Evolutionary conservation across 202 grass and related monocot genomes (phyloP), one percentile per base, ranked within the genome.

Genomic region (Setaria italica): DNA sequence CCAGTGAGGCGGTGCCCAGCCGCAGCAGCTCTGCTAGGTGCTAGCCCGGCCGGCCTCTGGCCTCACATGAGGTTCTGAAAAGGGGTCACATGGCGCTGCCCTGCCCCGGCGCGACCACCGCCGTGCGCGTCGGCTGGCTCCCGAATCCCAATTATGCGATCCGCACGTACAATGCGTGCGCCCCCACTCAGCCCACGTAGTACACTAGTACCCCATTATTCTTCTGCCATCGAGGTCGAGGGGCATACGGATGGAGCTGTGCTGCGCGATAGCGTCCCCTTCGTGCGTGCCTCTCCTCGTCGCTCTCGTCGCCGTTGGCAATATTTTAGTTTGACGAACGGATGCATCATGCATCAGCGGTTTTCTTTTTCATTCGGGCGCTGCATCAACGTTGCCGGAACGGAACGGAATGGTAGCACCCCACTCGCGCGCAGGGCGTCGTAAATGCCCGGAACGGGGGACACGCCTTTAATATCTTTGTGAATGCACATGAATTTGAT

Each of bases 21-120:
- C 9, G 67, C 67, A 10, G 19, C 70, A 10, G 19, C 70, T 6
- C 62, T 67, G 35, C 35, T 6, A 49, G 63, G 63, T 46, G 7
- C 20, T 15, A 17, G 41, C 5, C 39, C 16, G 15, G 19, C 54
- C 43, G 8, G 43, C 43, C 43, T 46, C 8, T 6, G 29, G 70
- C 47, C 42, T 65, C 83, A 58, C 79, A 82, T 86, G 84, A 66
- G 37, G 47, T 13, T 39, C 66, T 67, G 79, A 17, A 49, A 33
- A 41, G 79, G 48, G 30, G 7, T 65, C 72, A 73, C 84, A 83
- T 79, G 84, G 79, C 63, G 59, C 49, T 50, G 54, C 48, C 16
- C 9, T 47, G 34, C 35, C 16, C 58, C 57, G 4, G 41, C 67
- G 58, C 70, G 53, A 54, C 77, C 63, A 2, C 67, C 39, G 39